A percentile compares a stretch with the other conserved stretches of the same genome.
phyloP scores from a whole-genome alignment of 176 grass and related monocot species.

The Oropetium thomaeum region DNA sequence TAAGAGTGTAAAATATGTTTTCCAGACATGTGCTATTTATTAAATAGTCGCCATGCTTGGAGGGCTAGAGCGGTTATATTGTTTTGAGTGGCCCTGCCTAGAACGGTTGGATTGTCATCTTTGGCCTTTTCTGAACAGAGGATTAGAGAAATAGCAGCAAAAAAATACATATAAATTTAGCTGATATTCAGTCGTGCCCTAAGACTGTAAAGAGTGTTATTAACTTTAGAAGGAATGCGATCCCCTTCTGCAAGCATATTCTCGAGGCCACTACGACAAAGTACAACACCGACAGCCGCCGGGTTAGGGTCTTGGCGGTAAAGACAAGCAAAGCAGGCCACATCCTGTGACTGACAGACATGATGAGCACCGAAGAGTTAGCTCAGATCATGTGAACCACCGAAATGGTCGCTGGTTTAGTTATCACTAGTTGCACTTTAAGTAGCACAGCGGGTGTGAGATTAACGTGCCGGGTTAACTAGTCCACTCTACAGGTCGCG shows the following conservation, averaged over 20 bases:
- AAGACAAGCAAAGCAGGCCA: slow-evolving; percentile 33
- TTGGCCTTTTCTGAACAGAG: background rate
- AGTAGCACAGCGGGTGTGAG: slow-evolving; percentile 11
- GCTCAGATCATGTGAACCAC: slow-evolving; percentile 9
- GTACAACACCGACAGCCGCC: slow-evolving; percentile 1
- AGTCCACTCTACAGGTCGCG: background rate
- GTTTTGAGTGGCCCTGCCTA: background rate
- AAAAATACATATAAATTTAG: background rate
- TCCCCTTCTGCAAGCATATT: slow-evolving; percentile 35
- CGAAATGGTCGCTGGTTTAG: slow-evolving; percentile 2
- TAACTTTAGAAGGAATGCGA: slow-evolving; percentile 2
- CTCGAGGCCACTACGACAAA: background rate
- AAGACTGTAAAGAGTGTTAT: background rate
- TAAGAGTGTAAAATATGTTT: background rate
- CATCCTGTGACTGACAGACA: background rate
- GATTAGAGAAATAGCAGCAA: background rate
- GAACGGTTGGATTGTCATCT: background rate
- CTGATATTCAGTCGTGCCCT: background rate
- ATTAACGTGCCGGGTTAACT: slow-evolving; percentile 21
- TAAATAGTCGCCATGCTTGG: background rate
- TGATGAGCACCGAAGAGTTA: background rate
- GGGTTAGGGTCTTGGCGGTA: slow-evolving; percentile 11
- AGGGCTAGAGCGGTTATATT: background rate
- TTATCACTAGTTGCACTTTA: background rate
- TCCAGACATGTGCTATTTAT: background rate